Conservation (phyloP, 306 rosid species). For the Rosa persica region DNA sequence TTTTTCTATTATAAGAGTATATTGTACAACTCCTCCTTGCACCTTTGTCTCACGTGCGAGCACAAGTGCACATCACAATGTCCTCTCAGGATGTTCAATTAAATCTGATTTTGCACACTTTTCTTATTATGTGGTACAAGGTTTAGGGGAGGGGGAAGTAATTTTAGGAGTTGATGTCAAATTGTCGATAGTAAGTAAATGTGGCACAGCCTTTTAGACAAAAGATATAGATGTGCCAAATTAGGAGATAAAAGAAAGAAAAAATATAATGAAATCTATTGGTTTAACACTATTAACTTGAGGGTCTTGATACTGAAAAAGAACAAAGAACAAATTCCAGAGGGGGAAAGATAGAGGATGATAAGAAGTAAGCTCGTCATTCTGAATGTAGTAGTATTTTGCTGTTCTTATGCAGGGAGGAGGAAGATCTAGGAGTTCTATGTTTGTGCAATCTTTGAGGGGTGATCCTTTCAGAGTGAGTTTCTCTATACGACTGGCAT, state of each 20-base stretch:
- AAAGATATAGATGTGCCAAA: neutral
- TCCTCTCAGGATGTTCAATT: neutral
- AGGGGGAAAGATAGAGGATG: neutral
- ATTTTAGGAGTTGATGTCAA: neutral
- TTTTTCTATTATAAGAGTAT: neutral
- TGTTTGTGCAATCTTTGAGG: conserved; percentile 90
- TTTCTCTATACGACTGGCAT: conserved; percentile 24
- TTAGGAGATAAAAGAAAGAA: neutral
- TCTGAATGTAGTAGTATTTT: conserved; percentile 16
- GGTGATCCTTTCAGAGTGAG: conserved; percentile 88
- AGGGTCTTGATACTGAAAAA: neutral
- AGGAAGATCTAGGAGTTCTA: conserved; percentile 56
- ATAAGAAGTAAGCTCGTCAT: neutral
- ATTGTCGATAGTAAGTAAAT: neutral
- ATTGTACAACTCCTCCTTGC: neutral
- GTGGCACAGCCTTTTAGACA: neutral
- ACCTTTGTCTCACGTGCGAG: neutral
- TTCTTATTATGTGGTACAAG: neutral
- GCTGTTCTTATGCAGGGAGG: conserved; percentile 56
- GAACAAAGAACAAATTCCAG: neutral
- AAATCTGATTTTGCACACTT: neutral
- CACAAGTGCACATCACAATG: neutral
- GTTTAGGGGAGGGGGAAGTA: neutral
- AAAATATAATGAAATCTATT: neutral
- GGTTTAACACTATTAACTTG: neutral